Conservation (phyloP, 2,329 filamentous ascomycete genomes). For the Salinomyces thailandicus region DNA sequence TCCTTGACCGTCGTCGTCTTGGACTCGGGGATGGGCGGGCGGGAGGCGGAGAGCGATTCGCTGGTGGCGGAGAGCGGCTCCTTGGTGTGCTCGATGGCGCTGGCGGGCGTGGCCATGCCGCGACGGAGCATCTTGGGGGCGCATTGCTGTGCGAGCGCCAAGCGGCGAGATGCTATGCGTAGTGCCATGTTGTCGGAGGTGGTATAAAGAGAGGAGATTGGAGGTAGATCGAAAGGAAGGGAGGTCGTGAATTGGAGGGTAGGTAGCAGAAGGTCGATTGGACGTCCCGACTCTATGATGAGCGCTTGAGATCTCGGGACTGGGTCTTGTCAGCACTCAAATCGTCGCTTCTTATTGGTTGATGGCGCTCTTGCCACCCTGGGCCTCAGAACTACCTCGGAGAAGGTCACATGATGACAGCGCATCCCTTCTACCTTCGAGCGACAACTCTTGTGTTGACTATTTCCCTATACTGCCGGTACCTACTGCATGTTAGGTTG, state of each 20-base stretch:
- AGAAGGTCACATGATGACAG: too few species aligned
- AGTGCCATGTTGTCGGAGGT: constrained; percentile 23
- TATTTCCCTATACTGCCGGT: too few species aligned
- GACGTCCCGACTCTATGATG: not conserved
- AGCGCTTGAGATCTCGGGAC: too few species aligned
- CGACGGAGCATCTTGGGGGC: constrained; percentile 21
- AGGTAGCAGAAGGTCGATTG: constrained; percentile 1
- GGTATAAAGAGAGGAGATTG: constrained; percentile 5
- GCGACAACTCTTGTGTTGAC: too few species aligned
- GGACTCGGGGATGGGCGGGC: constrained; percentile 32
- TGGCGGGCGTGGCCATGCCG: constrained; percentile 26
- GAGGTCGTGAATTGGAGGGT: not conserved
- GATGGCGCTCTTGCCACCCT: too few species aligned
- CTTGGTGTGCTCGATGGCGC: constrained; percentile 24
- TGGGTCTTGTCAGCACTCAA: too few species aligned
- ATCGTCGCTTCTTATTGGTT: too few species aligned
- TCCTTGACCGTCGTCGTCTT: constrained; percentile 53
- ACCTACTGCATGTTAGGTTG: too few species aligned
- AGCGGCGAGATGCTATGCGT: constrained; percentile 26
- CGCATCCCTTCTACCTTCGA: too few species aligned
- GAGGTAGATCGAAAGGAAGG: not conserved
- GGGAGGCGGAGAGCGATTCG: constrained; percentile 23
- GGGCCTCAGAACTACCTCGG: too few species aligned
- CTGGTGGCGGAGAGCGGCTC: constrained; percentile 22
- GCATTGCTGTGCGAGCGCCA: constrained; percentile 15